These are phyloP conservation scores for Talaromyces proteolyticus DNA, from an alignment of 495 filamentous ascomycete genomes.

Conservation along the genomic window DNA sequence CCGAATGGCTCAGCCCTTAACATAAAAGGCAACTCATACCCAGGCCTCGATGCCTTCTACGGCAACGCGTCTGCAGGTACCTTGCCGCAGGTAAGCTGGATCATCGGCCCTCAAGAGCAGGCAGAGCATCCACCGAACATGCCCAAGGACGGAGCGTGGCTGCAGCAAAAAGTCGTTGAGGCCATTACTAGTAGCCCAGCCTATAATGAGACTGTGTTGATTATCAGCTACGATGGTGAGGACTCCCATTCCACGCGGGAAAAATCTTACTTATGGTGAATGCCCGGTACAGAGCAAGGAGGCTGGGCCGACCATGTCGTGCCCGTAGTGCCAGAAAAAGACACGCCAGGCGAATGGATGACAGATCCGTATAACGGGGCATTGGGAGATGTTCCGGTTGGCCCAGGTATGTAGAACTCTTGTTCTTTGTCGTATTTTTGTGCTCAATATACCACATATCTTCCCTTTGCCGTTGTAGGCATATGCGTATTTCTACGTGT, in stretches of 20 bases:
- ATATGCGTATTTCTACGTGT: too few species aligned
- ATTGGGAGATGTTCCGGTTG: constrained; percentile 40
- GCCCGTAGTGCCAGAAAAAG: constrained; percentile 43
- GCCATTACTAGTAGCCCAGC: constrained; percentile 40
- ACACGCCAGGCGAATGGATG: constrained; percentile 49
- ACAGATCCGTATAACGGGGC: constrained; percentile 38
- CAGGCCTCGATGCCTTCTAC: constrained; percentile 45
- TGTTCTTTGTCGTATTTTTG: background rate
- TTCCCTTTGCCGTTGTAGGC: too few species aligned
- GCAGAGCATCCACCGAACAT: constrained; percentile 48
- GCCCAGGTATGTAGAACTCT: constrained; percentile 25
- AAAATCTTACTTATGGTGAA: background rate
- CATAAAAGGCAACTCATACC: constrained; percentile 35
- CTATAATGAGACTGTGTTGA: constrained; percentile 41
- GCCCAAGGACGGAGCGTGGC: constrained; percentile 48
- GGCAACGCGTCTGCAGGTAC: constrained; percentile 40
- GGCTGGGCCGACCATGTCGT: constrained; percentile 50
- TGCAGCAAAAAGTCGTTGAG: constrained; percentile 47
- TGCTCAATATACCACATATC: too few species aligned
- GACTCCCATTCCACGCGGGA: background rate
- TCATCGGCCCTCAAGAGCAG: constrained; percentile 44
- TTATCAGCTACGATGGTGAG: constrained; percentile 45
- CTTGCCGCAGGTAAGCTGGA: constrained; percentile 45
- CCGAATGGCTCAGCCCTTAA: constrained; percentile 24
- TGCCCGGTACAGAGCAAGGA: constrained; percentile 47